Percentiles rank a stretch among this genome's conserved stretches.
phyloP scores from a whole-genome alignment of 202 grass and related monocot species.

The Schoenoplectus triqueter region DNA sequence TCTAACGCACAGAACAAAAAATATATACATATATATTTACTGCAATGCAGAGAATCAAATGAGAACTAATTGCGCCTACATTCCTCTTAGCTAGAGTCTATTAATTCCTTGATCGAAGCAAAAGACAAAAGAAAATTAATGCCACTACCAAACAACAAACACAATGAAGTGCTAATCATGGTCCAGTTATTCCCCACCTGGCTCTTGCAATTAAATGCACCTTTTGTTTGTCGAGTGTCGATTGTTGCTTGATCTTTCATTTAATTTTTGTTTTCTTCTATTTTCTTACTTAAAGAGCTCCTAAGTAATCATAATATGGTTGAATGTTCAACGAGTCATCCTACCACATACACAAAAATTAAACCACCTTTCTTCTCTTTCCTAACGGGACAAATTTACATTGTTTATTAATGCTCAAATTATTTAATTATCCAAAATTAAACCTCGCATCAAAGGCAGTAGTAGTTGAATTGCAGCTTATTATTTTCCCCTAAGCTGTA shows the following conservation, averaged over 20 bases:
- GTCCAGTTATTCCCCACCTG: conserved; percentile 30
- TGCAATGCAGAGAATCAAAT: background rate
- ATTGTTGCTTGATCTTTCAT: background rate
- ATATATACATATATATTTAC: background rate
- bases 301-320: background rate
- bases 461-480: background rate
- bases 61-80: background rate
- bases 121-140: conserved; percentile 26
- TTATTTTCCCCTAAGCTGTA: background rate
- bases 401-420: background rate
- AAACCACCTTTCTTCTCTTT: background rate
- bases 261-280: conserved; percentile 15
- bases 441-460: background rate
- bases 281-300: background rate
- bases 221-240: background rate
- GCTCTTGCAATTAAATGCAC: conserved; percentile 19
- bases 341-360: background rate
- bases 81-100: background rate
- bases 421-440: too few species aligned
- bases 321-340: background rate
- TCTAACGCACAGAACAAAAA: background rate
- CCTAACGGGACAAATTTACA: background rate
- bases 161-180: conserved; percentile 33
- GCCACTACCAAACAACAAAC: conserved; percentile 30
- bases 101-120: background rate